Base-by-base conservation (phyloP, 345 rosid genomes). In the Pelargonium nanum region DNA sequence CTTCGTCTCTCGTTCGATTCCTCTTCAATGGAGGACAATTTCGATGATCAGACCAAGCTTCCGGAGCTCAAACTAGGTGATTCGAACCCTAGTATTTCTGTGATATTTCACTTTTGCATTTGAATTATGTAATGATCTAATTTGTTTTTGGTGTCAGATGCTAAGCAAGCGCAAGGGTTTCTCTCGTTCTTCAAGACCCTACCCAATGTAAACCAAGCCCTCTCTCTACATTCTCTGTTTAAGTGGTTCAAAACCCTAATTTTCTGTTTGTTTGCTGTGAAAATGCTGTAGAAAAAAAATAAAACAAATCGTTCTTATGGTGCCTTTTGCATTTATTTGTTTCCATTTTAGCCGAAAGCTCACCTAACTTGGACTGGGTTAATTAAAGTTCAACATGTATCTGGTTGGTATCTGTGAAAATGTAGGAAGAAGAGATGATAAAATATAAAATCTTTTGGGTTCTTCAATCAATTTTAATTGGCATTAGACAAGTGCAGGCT, bases 121-220 rank as follows among this genome's bases (percentile, higher is more conserved):
- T 2, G 4, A 9, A 74, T 26, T 19, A 58, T 21, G 56, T 52
- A 10, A 21, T 72, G n/a, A n/a, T 67, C 8, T 53, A 30, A 24
- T 16, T 24, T 56, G 1, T 25, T 51, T 56, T 26, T 59, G 21
- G 56, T 60, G 61, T 22, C 52, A 92, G 97, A 89, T 81, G 86
- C 85, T 54, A 89, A 84, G 82, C 99, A 93, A 73, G 91, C 99
- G 65, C 94, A 86, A 70, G 99, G 99, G 70, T 93, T 93, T 78
- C 85, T 93, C 62, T 83, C 91, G 10, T 93, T 93, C 83, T 93
- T 85, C 85, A 93, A 83, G 81, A 81, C 87, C 68, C 88, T 93
- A 56, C 87, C 94, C 58, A 75, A 53, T 61, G 99, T 93, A 81
- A 79, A 85, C 23, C 26, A 0, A 0, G 12, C 65, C 58, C 34